Conservation (phyloP, 2,329 filamentous ascomycete genomes). For the Chaetothyriales sp. region DNA sequence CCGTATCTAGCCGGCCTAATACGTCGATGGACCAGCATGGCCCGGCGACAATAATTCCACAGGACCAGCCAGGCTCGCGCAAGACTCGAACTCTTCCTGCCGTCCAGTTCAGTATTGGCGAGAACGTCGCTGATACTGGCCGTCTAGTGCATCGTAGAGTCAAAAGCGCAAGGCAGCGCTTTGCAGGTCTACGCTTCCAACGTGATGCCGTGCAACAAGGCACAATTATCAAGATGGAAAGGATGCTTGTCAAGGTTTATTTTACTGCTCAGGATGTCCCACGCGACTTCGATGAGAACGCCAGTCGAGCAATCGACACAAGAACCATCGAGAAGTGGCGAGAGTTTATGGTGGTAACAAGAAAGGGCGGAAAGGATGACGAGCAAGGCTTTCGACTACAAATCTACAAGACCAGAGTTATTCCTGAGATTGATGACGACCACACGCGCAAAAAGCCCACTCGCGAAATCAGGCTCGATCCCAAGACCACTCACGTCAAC, state of each 20-base stretch:
- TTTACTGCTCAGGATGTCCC: slow-evolving; percentile 39
- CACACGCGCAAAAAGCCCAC: slow-evolving; percentile 42
- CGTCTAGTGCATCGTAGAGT: slow-evolving; percentile 27
- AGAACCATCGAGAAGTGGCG: slow-evolving; percentile 50
- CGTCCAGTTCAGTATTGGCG: slow-evolving; percentile 32
- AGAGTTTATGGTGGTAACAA: slow-evolving; percentile 49
- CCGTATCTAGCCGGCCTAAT: background rate
- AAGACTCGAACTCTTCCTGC: slow-evolving; percentile 9
- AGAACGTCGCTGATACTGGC: slow-evolving; percentile 29
- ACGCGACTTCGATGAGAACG: slow-evolving; percentile 51
- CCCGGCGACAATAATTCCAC: slow-evolving; percentile 10
- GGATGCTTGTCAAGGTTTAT: slow-evolving; percentile 53
- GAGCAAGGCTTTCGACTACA: slow-evolving; percentile 44
- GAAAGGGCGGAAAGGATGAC: slow-evolving; percentile 39
- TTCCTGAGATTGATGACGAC: slow-evolving; percentile 44
- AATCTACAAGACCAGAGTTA: slow-evolving; percentile 50
- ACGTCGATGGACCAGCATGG: slow-evolving; percentile 11
- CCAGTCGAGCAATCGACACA: slow-evolving; percentile 45
- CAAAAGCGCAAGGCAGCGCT: slow-evolving; percentile 24
- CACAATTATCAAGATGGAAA: slow-evolving; percentile 53
- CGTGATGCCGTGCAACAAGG: slow-evolving; percentile 38
- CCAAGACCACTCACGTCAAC: slow-evolving; percentile 43
- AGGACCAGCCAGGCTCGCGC: slow-evolving; percentile 3
- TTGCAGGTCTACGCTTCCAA: slow-evolving; percentile 23
- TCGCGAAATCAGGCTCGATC: slow-evolving; percentile 44